Percentiles rank a stretch among this genome's conserved stretches.
Conservation (phyloP, 192 early-diverging fungal genomes). For the Coemansia aciculifera region DNA sequence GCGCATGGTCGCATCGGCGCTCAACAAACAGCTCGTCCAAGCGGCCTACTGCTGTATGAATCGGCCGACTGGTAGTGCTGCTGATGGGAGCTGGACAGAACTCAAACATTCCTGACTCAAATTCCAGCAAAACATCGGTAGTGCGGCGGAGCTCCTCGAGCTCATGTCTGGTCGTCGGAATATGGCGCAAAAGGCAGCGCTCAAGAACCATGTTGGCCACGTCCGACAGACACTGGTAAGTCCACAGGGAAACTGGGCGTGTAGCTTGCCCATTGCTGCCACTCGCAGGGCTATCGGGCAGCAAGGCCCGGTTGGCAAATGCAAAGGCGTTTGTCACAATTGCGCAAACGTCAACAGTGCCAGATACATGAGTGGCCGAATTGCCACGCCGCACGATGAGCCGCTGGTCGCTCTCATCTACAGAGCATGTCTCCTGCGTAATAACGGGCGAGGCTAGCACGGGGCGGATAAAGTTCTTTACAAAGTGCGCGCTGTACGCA, state of each 20-base stretch:
- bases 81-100: not conserved
- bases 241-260: not conserved
- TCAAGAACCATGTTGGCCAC: conserved; percentile 24
- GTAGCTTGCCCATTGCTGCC: not conserved
- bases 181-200: conserved; percentile 25
- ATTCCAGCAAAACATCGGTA: conserved; percentile 15
- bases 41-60: conserved; percentile 11
- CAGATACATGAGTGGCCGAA: not conserved
- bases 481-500: conserved; percentile 15
- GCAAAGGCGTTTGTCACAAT: conserved; percentile 6
- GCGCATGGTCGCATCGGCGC: conserved; percentile 21
- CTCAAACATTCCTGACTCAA: conserved; percentile 22
- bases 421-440: not conserved
- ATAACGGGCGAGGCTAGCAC: conserved; percentile 14
- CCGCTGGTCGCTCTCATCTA: not conserved
- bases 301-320: conserved; percentile 13
- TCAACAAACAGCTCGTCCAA: conserved; percentile 25
- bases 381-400: not conserved
- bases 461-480: conserved; percentile 18
- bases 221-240: not conserved
- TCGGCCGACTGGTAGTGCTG: conserved; percentile 9
- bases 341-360: conserved; percentile 3
- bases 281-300: not conserved
- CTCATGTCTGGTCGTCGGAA: conserved; percentile 18
- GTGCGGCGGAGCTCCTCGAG: conserved; percentile 9